Percentiles rank a stretch among this genome's conserved stretches.
These are phyloP conservation scores for Yarrowia sp. DNA, from an alignment of 805 yeast genomes.

Conservation along the genomic window DNA sequence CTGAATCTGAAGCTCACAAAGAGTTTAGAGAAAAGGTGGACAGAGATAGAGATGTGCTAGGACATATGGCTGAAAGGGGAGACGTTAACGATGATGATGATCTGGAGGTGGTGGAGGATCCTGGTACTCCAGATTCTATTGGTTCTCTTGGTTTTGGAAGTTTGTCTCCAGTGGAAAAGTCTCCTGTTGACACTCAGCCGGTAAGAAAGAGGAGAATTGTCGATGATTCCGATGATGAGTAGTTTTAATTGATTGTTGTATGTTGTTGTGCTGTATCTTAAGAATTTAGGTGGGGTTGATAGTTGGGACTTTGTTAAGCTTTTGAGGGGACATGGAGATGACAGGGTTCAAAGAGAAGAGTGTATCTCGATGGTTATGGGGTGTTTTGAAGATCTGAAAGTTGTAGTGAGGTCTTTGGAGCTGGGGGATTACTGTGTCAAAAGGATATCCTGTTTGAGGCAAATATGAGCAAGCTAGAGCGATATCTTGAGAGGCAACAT, in stretches of 20 bases:
- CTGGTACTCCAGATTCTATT: too few species aligned
- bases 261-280: background rate
- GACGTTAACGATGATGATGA: background rate
- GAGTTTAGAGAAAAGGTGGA: background rate
- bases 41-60: background rate
- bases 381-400: too few species aligned
- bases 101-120: too few species aligned
- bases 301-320: too few species aligned
- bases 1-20: background rate
- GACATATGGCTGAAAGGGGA: constrained; percentile 1
- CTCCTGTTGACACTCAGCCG: background rate
- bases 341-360: too few species aligned
- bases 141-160: background rate
- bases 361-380: too few species aligned
- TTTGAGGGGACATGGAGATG: too few species aligned
- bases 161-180: background rate
- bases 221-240: background rate
- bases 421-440: too few species aligned
- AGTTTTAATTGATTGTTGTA: background rate
- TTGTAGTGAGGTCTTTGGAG: too few species aligned
- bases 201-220: constrained; percentile 12
- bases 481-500: too few species aligned
- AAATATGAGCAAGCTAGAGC: too few species aligned
- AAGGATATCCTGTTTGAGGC: too few species aligned
- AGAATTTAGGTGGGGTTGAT: background rate